phyloP scores from a whole-genome alignment of 1,139 yeast genomes.

The Suhomyces atakaporum region DNA sequence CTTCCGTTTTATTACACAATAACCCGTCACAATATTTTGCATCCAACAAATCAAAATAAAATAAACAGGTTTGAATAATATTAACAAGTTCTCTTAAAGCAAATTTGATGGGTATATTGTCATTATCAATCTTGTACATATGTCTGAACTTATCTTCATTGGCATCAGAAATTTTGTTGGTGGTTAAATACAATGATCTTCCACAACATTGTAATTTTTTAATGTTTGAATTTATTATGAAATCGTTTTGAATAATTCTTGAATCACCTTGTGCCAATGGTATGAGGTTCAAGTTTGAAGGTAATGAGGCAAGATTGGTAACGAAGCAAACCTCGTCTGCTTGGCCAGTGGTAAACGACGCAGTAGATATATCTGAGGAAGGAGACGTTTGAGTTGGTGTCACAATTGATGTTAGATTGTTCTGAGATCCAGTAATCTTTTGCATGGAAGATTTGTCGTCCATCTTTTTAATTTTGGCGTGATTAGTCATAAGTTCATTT shows the following conservation, averaged over 20 bases:
- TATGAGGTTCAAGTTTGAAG: constrained; percentile 70
- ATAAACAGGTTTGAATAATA: constrained; percentile 71
- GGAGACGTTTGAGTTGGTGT: constrained; percentile 1
- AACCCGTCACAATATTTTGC: constrained; percentile 80
- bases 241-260: constrained; percentile 52
- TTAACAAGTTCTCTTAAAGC: constrained; percentile 77
- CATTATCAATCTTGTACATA: constrained; percentile 57
- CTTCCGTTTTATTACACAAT: constrained; percentile 73
- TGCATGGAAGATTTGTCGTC: constrained; percentile 21
- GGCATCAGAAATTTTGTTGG: constrained; percentile 68
- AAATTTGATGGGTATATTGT: constrained; percentile 55
- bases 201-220: constrained; percentile 83
- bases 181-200: constrained; percentile 69
- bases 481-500: constrained; percentile 61
- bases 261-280: constrained; percentile 69
- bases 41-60: constrained; percentile 73
- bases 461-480: constrained; percentile 50
- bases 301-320: constrained; percentile 77
- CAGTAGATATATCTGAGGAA: not conserved
- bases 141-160: constrained; percentile 81
- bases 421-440: constrained; percentile 10
- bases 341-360: constrained; percentile 44
- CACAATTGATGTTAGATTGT: constrained; percentile 1
- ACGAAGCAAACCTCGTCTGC: constrained; percentile 58
- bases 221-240: constrained; percentile 73